Evolutionary conservation across 2,329 filamentous ascomycete species (phyloP).

Genomic region (Grosmannia serpens): DNA sequence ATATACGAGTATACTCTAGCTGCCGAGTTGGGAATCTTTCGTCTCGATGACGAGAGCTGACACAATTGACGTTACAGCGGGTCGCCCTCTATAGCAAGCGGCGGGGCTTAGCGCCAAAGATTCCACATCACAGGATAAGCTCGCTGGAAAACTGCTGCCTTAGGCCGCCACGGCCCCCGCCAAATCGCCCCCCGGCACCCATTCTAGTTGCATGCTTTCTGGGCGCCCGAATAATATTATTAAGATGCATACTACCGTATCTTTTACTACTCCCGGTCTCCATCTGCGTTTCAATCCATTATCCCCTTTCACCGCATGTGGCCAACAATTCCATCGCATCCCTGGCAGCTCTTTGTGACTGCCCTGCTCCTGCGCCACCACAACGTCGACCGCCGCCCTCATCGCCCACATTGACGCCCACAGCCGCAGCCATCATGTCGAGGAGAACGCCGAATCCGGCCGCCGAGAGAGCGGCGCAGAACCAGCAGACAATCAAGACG

Average conservation of each 20-base stretch:
- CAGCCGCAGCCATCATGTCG: slow-evolving; percentile 47
- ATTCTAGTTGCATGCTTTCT: neutral
- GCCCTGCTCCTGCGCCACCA: neutral
- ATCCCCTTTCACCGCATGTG: neutral
- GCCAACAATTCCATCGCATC: neutral
- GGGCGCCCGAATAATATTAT: neutral
- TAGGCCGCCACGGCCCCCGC: neutral
- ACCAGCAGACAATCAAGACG: slow-evolving; percentile 86
- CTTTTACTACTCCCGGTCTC: neutral
- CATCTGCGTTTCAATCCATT: neutral
- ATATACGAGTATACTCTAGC: neutral
- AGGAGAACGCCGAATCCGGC: slow-evolving; percentile 65
- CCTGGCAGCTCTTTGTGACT: neutral
- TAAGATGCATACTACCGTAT: neutral
- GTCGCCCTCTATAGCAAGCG: neutral
- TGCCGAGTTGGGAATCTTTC: neutral
- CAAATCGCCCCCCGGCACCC: neutral
- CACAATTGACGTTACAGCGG: neutral
- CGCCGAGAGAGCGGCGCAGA: slow-evolving; percentile 82
- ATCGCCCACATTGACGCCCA: neutral
- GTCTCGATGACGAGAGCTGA: neutral
- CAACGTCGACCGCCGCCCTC: neutral
- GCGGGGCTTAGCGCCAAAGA: neutral
- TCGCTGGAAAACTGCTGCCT: neutral
- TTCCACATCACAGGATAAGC: neutral